These are phyloP conservation scores for Coniochaeta sp. DNA, from an alignment of 2,329 filamentous ascomycete species.

Conservation along the genomic window DNA sequence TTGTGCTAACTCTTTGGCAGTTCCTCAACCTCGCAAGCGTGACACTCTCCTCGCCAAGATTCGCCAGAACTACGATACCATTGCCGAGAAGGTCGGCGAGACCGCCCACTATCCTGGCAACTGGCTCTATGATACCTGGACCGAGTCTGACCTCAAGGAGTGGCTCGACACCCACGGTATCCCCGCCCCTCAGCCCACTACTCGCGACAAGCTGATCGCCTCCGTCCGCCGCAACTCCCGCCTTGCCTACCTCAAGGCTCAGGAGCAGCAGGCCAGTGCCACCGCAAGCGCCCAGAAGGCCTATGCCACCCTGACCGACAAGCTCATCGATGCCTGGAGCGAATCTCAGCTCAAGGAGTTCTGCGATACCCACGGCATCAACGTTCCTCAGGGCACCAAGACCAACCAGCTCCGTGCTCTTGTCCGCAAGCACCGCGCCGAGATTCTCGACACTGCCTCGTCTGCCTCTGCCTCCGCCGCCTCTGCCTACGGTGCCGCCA, in stretches of 20 bases:
- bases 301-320: slow-evolving; percentile 70
- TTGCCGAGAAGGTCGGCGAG: slow-evolving; percentile 69
- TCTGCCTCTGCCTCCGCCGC: slow-evolving; percentile 45
- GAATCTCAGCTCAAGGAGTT: slow-evolving; percentile 87
- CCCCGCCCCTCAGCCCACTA: slow-evolving; percentile 75
- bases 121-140: slow-evolving; percentile 90
- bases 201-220: slow-evolving; percentile 83
- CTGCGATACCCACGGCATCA: slow-evolving; percentile 80
- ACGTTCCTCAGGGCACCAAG: slow-evolving; percentile 84
- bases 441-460: slow-evolving; percentile 60
- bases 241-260: slow-evolving; percentile 62
- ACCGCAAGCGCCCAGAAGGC: slow-evolving; percentile 61
- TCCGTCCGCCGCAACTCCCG: slow-evolving; percentile 86
- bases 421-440: slow-evolving; percentile 77
- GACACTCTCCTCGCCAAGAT: slow-evolving; percentile 73
- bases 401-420: slow-evolving; percentile 84
- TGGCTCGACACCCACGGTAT: slow-evolving; percentile 88
- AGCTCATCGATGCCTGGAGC: slow-evolving; percentile 83
- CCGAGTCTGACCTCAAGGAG: slow-evolving; percentile 85
- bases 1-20: slow-evolving; percentile 23
- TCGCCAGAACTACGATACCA: slow-evolving; percentile 72
- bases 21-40: slow-evolving; percentile 79
- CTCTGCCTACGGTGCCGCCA: slow-evolving; percentile 63
- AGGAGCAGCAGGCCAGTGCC: slow-evolving; percentile 52
- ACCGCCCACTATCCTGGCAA: slow-evolving; percentile 82